Base-by-base conservation (phyloP, 148 eudicot genomes). In the Limonium bicolor region DNA sequence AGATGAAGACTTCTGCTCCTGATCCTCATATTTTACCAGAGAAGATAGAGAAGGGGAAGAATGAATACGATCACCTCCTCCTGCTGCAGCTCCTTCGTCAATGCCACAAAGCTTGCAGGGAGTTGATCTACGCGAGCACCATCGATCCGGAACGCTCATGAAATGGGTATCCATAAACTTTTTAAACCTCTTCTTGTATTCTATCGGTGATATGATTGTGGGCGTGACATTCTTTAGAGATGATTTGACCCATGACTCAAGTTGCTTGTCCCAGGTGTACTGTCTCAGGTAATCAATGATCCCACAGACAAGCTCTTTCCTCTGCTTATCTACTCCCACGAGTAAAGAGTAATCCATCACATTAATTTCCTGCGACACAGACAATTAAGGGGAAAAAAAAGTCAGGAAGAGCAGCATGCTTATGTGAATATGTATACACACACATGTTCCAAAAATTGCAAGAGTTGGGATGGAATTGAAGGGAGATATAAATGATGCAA, bases 281-380 rank as follows among this genome's bases (percentile, higher is more conserved):
- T 80, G 87, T 39, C 95, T 68, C 20, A 90, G 62, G 50, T 84
- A 90, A 54, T 90, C 97, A 12, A 84, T 84, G 35, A 90, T 90
- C 27, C 97, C 97, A 58, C 97, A 80, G 10, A 80, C 79, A 25
- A 90, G 77, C 60, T 80, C 93, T 14, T 44, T 62, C 6, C 59
- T 53, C n/a, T 77, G 52, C 47, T 65, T 36, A 46, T 90, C 97
- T 2, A 90, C 95, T 27, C 95, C 83, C 39, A 90, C 97, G 15
- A 90, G 79, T 20, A 90, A 70, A 50, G 97, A 90, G 50, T 90
- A 90, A 56, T 84, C 97, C 97, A 84, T 90, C 56, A 90, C 95
- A 29, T 76, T 73, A 50, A 84, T 72, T 9, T 73, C 53, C 97
- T 88, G 79, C 69, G 60, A 37, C 35, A 5, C 30, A 35, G 9